These are phyloP conservation scores for Krasilnikovozyma curviuscula DNA, from an alignment of 768 basidiomycete species.

Conservation along the genomic window DNA sequence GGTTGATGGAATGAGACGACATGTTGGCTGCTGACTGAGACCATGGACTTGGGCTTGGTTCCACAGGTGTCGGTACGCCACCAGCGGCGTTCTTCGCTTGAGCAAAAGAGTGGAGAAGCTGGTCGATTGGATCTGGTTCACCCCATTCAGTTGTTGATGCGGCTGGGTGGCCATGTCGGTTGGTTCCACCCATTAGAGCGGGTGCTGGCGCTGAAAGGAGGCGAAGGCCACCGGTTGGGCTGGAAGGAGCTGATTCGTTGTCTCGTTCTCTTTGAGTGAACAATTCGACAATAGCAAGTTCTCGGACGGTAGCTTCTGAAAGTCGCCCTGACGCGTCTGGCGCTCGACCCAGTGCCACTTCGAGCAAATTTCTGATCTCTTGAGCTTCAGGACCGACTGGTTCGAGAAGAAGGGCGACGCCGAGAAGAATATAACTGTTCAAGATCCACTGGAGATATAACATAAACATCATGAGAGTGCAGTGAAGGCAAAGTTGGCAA, in stretches of 20 bases:
- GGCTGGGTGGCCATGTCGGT: neutral
- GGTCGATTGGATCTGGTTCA: slow-evolving; percentile 8
- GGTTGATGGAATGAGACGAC: neutral
- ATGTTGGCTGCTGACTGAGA: neutral
- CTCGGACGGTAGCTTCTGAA: slow-evolving; percentile 27
- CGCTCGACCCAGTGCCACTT: slow-evolving; percentile 23
- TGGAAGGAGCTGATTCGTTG: slow-evolving; percentile 1
- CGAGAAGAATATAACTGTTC: too few relatives aligned
- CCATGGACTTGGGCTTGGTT: neutral
- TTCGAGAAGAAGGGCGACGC: slow-evolving; percentile 4
- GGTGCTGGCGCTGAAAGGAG: neutral
- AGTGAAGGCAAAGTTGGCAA: too few relatives aligned
- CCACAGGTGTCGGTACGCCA: neutral
- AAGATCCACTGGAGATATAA: too few relatives aligned
- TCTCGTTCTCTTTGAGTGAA: slow-evolving; percentile 22
- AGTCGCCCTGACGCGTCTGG: slow-evolving; percentile 23
- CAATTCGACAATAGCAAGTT: slow-evolving; percentile 28
- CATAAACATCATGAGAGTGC: too few relatives aligned
- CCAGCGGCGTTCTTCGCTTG: neutral
- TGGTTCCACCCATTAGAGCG: neutral
- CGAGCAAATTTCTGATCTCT: slow-evolving; percentile 6
- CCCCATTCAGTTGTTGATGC: neutral
- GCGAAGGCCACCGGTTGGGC: neutral
- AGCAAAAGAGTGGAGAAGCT: neutral
- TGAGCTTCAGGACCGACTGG: slow-evolving; percentile 1